Percentiles rank a stretch among this genome's conserved stretches.
Evolutionary conservation across 2,329 filamentous ascomycete species (phyloP).

Genomic region (Leptosphaerulina australis): DNA sequence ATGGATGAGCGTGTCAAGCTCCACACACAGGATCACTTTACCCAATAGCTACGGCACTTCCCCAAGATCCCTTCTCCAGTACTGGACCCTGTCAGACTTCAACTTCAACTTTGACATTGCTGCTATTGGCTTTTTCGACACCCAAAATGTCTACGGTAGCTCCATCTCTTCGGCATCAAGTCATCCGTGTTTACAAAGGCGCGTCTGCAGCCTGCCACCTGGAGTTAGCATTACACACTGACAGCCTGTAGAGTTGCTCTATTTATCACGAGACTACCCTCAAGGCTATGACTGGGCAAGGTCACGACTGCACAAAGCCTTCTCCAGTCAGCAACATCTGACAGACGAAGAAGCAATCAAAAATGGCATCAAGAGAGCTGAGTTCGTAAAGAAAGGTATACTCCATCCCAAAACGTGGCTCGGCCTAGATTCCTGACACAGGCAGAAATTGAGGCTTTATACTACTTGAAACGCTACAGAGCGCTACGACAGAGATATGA

Average conservation of each 20-base stretch:
- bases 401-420: background rate
- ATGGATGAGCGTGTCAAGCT: constrained; percentile 17
- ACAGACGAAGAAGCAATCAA: constrained; percentile 76
- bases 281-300: constrained; percentile 83
- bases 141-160: constrained; percentile 50
- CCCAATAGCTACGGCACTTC: background rate
- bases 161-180: constrained; percentile 71
- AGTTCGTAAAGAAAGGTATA: constrained; percentile 83
- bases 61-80: background rate
- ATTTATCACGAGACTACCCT: constrained; percentile 85
- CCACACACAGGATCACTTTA: background rate
- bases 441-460: constrained; percentile 47
- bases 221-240: background rate
- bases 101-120: too few relatives aligned
- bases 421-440: background rate
- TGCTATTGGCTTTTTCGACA: background rate
- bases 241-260: constrained; percentile 71
- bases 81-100: background rate
- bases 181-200: constrained; percentile 91
- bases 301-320: constrained; percentile 81
- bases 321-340: constrained; percentile 74
- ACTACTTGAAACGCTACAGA: constrained; percentile 91
- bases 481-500: constrained; percentile 82
- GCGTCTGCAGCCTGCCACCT: background rate
- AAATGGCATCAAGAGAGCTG: constrained; percentile 74